Evolutionary conservation across 2,329 filamentous ascomycete species (phyloP), one percentile per base, ranked within the genome.

Genomic region (Blastomyces emzantsi): DNA sequence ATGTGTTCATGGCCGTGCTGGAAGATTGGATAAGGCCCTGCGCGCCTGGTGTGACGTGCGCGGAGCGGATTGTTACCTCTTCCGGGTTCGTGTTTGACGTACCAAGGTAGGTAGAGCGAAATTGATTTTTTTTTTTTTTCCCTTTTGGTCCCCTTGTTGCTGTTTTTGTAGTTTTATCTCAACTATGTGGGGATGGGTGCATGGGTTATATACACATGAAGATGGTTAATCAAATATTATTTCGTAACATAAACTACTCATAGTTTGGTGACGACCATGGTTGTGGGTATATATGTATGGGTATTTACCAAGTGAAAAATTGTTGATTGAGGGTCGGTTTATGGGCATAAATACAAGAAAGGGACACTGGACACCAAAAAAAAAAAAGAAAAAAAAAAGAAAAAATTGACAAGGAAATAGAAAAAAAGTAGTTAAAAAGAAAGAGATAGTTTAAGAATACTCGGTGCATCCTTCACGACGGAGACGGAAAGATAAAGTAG

Each of bases 11-110:
- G 19, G 66, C 76, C 1, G 74, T 78, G 43, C 57, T 74, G 36
- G 71, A 72, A 28, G 70, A 77, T 69, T 78, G 76, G 76, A 70
- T 78, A 47, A 64, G 67, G 36, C 73, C 71, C 15, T 77, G 73
- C 64, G 72, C 76, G 13, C 74, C 76, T 25, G 69, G 68, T 3
- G 76, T 78, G 73, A 74, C 72, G 9, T 73, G 70, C 56, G 74
- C 69, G 63, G 64, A 71, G 36, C 67, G 72, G 62, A 67, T 77
- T 55, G 69, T 70, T 19, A 78, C 76, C 7, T 77, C 75, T 6
- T 78, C 76, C 13, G 75, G 75, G 5, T 67, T 74, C 65, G 64
- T 73, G 62, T 66, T 74, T 52, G 62, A 73, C 65, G 41, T 33
- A 33, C 25, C 51, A 19, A 19, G 30, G 11, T 33, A 28, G 49